Percentiles rank a stretch among this genome's conserved stretches.
Conservation (phyloP, 139 green algal genomes). For the Pleodorina starrii region DNA sequence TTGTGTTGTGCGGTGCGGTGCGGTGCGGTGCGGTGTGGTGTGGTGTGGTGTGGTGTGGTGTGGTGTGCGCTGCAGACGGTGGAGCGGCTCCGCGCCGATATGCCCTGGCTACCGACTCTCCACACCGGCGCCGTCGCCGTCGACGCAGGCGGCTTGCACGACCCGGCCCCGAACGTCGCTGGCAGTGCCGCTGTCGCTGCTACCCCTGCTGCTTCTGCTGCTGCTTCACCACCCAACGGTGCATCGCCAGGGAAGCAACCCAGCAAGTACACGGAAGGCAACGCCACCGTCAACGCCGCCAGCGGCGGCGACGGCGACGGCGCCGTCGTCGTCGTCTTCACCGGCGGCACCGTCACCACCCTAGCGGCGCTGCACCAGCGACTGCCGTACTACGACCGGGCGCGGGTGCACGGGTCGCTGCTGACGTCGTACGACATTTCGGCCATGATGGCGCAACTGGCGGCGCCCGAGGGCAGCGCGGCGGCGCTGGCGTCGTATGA, state of each 20-base stretch:
- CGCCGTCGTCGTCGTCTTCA: not conserved
- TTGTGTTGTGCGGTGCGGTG: too few relatives aligned
- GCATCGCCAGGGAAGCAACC: too few relatives aligned
- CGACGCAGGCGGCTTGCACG: too few relatives aligned
- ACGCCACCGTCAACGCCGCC: too few relatives aligned
- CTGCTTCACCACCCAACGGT: too few relatives aligned
- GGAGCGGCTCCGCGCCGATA: not conserved
- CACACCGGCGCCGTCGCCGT: too few relatives aligned
- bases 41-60: too few relatives aligned
- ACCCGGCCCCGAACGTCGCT: too few relatives aligned
- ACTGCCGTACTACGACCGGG: conserved; percentile 22
- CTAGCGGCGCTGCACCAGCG: conserved; percentile 21
- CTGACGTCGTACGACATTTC: not conserved
- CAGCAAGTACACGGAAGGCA: too few relatives aligned
- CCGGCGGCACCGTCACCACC: conserved; percentile 38
- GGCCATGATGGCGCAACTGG: not conserved
- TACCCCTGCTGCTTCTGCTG: too few relatives aligned
- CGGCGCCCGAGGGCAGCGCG: not conserved
- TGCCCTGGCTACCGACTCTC: not conserved
- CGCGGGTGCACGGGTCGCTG: not conserved
- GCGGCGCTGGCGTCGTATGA: conserved; percentile 9
- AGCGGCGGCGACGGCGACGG: not conserved
- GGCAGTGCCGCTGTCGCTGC: too few relatives aligned
- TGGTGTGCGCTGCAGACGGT: not conserved
- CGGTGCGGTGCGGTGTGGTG: too few relatives aligned